A percentile compares a stretch with the other conserved stretches of the same genome.
phyloP scores from a whole-genome alignment of 164 flowering plant genomes.

The Dillenia suffruticosa region DNA sequence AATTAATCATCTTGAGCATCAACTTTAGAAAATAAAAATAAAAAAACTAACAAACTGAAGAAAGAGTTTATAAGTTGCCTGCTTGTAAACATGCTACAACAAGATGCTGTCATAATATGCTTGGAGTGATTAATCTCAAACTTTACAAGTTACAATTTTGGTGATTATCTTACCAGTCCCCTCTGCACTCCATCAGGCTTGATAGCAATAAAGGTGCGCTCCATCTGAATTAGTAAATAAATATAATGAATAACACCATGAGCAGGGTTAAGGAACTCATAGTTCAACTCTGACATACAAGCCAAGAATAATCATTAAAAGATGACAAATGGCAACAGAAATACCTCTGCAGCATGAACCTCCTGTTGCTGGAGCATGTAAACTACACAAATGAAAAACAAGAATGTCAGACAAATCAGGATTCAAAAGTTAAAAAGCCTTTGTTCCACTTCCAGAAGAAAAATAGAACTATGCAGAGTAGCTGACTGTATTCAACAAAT shows the following conservation, averaged over 20 bases:
- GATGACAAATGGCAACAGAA: neutral
- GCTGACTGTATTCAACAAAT: no score
- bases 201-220: conserved; percentile 94
- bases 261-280: neutral
- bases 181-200: conserved; percentile 99
- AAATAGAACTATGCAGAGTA: neutral
- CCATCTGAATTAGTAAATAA: conserved; percentile 44
- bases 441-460: neutral
- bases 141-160: no score
- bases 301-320: neutral
- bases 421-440: neutral
- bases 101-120: neutral
- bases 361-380: conserved; percentile 95
- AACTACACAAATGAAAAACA: conserved; percentile 33
- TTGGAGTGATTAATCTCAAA: no score
- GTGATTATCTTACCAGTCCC: conserved; percentile 65
- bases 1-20: no score
- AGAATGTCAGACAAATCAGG: conserved; percentile 1
- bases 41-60: neutral
- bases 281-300: neutral
- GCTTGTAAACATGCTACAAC: no score
- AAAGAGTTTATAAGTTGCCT: no score
- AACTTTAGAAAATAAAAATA: neutral
- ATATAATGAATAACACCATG: neutral
- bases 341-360: conserved; percentile 92